phyloP scores from a whole-genome alignment of 768 basidiomycete species.

The Paxillus rubicundulus region DNA sequence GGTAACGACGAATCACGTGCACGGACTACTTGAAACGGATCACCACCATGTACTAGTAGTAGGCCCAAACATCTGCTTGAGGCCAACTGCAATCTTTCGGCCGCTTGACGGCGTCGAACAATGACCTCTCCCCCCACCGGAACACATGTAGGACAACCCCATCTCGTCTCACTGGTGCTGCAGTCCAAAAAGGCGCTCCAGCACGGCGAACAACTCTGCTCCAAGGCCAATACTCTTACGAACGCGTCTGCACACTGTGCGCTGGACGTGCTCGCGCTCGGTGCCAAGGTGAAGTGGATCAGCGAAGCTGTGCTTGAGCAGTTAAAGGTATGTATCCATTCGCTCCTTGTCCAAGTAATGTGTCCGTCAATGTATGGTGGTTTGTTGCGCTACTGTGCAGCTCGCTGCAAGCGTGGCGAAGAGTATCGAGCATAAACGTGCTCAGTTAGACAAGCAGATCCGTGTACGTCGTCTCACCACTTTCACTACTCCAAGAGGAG shows the following conservation, averaged over 20 bases:
- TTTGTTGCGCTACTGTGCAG: constrained; percentile 35
- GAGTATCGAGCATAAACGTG: constrained; percentile 69
- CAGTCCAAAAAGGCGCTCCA: constrained; percentile 84
- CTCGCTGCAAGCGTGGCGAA: constrained; percentile 72
- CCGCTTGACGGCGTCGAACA: not conserved
- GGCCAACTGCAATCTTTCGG: not conserved
- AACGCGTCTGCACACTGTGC: constrained; percentile 63
- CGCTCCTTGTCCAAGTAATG: not conserved
- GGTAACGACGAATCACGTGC: not conserved
- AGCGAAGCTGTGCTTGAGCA: constrained; percentile 73
- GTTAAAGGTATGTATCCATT: constrained; percentile 52
- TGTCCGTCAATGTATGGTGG: not conserved
- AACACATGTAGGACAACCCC: constrained; percentile 43
- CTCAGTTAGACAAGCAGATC: constrained; percentile 56
- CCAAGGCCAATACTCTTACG: constrained; percentile 60
- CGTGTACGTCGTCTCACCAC: constrained; percentile 42
- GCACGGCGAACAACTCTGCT: constrained; percentile 74
- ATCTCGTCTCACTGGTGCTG: constrained; percentile 71
- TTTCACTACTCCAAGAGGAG: not conserved
- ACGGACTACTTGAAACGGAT: not conserved
- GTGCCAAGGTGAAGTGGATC: constrained; percentile 80
- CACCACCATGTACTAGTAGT: too few relatives aligned
- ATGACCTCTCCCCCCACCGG: constrained; percentile 22
- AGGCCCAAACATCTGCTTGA: too few relatives aligned
- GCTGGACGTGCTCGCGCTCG: constrained; percentile 71